A percentile compares a stretch with the other conserved stretches of the same genome.
Conservation (phyloP, 257 asterid genomes). For the Solanum lycopersicoides region DNA sequence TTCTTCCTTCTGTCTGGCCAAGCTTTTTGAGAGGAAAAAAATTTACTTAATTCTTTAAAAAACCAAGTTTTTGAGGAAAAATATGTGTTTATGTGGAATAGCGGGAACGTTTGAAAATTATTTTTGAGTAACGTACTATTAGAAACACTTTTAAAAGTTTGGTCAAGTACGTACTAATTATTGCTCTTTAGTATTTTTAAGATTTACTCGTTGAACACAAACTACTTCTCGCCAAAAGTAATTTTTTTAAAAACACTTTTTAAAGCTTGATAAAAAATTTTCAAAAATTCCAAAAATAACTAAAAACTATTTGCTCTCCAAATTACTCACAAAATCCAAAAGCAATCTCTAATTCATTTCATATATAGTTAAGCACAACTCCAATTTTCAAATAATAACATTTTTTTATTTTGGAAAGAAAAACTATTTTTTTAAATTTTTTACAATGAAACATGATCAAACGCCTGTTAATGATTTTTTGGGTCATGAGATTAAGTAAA, state of each 20-base stretch:
- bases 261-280: background rate
- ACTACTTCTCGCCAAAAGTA: background rate
- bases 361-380: background rate
- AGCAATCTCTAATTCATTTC: background rate
- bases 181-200: background rate
- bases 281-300: background rate
- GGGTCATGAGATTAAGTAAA: background rate
- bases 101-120: background rate
- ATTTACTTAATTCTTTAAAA: background rate
- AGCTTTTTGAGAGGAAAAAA: background rate
- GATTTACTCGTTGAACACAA: background rate
- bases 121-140: background rate
- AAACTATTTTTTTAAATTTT: too few relatives aligned
- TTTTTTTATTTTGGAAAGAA: rapidly evolving
- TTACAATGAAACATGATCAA: background rate
- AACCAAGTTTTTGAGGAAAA: background rate
- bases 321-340: background rate
- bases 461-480: background rate
- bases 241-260: too few relatives aligned
- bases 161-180: background rate
- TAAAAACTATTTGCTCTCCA: background rate
- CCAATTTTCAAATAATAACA: background rate
- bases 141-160: background rate
- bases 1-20: background rate
- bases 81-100: background rate